phyloP scores from a whole-genome alignment of 225 moss, liverwort and hornwort genomes.

The Straminergon stramineum region DNA sequence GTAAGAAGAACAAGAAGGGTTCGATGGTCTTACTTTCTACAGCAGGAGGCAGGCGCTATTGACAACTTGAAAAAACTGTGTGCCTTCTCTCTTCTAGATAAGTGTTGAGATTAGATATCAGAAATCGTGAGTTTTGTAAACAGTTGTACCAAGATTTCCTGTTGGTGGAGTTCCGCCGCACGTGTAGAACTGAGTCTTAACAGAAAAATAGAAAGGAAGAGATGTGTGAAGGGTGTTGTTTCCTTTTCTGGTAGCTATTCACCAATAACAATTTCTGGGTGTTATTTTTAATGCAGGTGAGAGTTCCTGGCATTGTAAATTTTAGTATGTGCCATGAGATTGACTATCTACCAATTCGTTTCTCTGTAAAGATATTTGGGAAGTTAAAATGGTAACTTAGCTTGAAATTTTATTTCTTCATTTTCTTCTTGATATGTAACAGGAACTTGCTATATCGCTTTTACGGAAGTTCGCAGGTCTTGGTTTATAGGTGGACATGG shows the following conservation, averaged over 20 bases:
- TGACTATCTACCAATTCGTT: not conserved
- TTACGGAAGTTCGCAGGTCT: not conserved
- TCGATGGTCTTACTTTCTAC: constrained; percentile 87
- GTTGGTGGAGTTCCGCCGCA: not conserved
- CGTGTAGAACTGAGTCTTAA: constrained; percentile 1
- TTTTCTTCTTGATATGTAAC: not conserved
- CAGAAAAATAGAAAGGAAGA: not conserved
- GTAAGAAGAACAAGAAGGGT: constrained; percentile 81
- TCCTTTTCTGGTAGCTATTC: constrained; percentile 2
- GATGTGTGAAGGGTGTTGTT: not conserved
- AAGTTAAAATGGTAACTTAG: not conserved
- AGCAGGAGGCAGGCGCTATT: constrained; percentile 88
- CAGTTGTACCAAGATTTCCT: constrained; percentile 13
- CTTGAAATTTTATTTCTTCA: not conserved
- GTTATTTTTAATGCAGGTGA: constrained; percentile 6
- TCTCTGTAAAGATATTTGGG: not conserved
- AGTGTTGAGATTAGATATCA: not conserved
- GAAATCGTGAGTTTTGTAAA: constrained; percentile 19
- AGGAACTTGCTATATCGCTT: not conserved
- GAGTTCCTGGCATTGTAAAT: constrained; percentile 10
- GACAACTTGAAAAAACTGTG: not conserved
- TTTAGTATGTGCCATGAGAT: not conserved
- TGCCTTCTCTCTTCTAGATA: constrained; percentile 5
- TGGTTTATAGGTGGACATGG: not conserved
- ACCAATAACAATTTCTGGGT: not conserved